Conservation (phyloP, 1,284 basidiomycete genomes). For the Trichosporon sp. region DNA sequence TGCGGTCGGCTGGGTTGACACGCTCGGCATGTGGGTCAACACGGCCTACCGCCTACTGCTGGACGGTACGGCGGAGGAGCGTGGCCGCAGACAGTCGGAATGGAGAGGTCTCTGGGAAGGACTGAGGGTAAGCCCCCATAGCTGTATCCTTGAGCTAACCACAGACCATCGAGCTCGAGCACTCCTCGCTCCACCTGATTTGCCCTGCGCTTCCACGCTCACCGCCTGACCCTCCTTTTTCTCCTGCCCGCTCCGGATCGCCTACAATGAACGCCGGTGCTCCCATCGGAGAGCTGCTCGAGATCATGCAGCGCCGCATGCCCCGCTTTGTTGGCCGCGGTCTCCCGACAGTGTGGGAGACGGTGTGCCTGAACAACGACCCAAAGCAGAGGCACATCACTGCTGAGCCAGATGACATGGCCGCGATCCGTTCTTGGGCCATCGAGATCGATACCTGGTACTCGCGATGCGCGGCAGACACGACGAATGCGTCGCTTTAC, state of each 20-base stretch:
- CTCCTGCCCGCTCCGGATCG: neutral
- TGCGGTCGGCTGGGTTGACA: slow-evolving; percentile 26
- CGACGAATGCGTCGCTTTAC: slow-evolving; percentile 14
- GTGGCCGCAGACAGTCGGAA: slow-evolving; percentile 14
- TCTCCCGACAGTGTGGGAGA: slow-evolving; percentile 23
- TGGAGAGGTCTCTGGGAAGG: slow-evolving; percentile 27
- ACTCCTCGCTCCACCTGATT: slow-evolving; percentile 24
- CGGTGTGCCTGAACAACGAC: slow-evolving; percentile 12
- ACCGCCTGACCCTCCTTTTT: slow-evolving; percentile 21
- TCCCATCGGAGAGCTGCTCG: slow-evolving; percentile 23
- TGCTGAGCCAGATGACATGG: slow-evolving; percentile 17
- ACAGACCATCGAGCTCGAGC: slow-evolving; percentile 26
- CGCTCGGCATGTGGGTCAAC: slow-evolving; percentile 26
- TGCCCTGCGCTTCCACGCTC: slow-evolving; percentile 19
- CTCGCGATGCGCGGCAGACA: slow-evolving; percentile 9
- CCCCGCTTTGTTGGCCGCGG: slow-evolving; percentile 24
- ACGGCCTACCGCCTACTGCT: slow-evolving; percentile 22
- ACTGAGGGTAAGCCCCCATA: slow-evolving; percentile 16
- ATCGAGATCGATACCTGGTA: slow-evolving; percentile 25
- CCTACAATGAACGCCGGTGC: slow-evolving; percentile 9
- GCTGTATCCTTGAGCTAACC: neutral
- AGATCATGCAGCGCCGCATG: slow-evolving; percentile 26
- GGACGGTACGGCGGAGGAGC: slow-evolving; percentile 23
- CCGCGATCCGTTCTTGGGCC: slow-evolving; percentile 20
- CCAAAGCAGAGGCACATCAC: slow-evolving; percentile 1